These are phyloP conservation scores for Diplotaxis tenuifolia DNA, from an alignment of 345 rosid species.

Conservation along the genomic window DNA sequence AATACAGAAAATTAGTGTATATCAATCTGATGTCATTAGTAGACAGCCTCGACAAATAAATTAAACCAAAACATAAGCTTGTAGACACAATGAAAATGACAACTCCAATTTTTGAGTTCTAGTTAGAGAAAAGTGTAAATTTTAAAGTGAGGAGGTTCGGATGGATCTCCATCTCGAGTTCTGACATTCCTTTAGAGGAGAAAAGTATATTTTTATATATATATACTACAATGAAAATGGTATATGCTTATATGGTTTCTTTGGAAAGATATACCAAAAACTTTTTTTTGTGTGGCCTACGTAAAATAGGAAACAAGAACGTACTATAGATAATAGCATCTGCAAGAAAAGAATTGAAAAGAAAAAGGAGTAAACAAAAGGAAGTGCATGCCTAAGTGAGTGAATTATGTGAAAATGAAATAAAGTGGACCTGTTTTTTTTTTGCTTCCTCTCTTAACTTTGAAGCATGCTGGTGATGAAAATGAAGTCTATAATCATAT, in stretches of 20 bases:
- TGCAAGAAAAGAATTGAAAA: not conserved
- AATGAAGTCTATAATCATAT: slow-evolving; percentile 31
- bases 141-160: not conserved
- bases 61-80: not conserved
- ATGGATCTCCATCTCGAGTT: slow-evolving; percentile 9
- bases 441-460: slow-evolving; percentile 37
- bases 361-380: slow-evolving; percentile 30
- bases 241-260: not conserved
- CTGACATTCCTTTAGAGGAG: not conserved
- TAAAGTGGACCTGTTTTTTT: slow-evolving; percentile 33
- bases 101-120: not conserved
- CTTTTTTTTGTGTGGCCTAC: not conserved
- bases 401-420: slow-evolving; percentile 42
- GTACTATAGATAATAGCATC: slow-evolving; percentile 1
- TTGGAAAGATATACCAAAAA: not conserved
- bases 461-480: slow-evolving; percentile 44
- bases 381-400: slow-evolving; percentile 39
- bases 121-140: not conserved
- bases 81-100: not conserved
- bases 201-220: not conserved
- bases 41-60: not conserved
- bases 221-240: not conserved
- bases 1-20: not conserved
- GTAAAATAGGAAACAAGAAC: not conserved
- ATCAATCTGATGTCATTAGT: not conserved